Conservation (phyloP, 306 rosid genomes). For the Trichosanthes truncata region DNA sequence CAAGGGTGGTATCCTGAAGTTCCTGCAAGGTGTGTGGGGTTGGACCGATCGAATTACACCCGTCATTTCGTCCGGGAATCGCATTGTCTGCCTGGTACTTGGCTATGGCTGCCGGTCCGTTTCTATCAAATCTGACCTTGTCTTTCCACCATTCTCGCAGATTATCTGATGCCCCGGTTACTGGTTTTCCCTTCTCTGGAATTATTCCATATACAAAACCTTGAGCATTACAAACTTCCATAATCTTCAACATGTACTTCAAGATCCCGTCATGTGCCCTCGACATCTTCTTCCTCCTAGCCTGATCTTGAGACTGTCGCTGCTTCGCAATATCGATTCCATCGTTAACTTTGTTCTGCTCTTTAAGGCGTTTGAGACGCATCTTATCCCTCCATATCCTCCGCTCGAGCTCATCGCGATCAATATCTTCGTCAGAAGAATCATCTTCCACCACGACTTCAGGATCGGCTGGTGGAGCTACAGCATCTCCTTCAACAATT, state of each 20-base stretch:
- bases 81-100: slow-evolving; percentile 63
- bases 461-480: slow-evolving; percentile 28
- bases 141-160: slow-evolving; percentile 97
- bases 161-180: slow-evolving; percentile 79
- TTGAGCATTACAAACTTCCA: slow-evolving; percentile 88
- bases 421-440: slow-evolving; percentile 52
- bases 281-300: slow-evolving; percentile 85
- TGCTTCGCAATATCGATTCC: slow-evolving; percentile 46
- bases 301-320: slow-evolving; percentile 72
- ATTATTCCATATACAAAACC: slow-evolving; percentile 87
- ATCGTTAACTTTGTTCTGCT: slow-evolving; percentile 48
- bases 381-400: slow-evolving; percentile 77
- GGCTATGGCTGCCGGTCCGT: slow-evolving; percentile 83
- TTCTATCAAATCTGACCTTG: slow-evolving; percentile 73
- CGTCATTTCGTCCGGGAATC: slow-evolving; percentile 45
- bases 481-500: slow-evolving; percentile 33
- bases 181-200: slow-evolving; percentile 85
- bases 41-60: slow-evolving; percentile 43
- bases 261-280: slow-evolving; percentile 83
- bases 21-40: slow-evolving; percentile 78
- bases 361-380: slow-evolving; percentile 47
- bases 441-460: slow-evolving; percentile 51
- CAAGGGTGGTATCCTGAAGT: slow-evolving; percentile 76
- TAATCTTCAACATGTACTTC: slow-evolving; percentile 85
- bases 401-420: slow-evolving; percentile 59